Evolutionary conservation across 192 early-diverging fungal species (phyloP).

Genomic region (Entrophospora sp.): DNA sequence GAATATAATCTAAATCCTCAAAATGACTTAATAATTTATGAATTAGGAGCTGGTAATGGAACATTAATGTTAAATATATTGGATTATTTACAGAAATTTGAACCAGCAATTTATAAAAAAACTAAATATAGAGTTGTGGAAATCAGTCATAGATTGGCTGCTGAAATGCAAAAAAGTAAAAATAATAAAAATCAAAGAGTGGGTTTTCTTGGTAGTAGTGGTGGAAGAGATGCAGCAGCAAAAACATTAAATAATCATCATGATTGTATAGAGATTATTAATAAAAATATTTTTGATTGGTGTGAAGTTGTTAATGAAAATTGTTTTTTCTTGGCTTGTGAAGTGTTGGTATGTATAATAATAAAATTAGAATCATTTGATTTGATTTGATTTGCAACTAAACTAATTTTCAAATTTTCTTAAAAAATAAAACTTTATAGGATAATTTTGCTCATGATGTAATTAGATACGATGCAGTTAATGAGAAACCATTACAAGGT

Average conservation of each 20-base stretch:
- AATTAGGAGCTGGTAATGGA: conserved; percentile 95
- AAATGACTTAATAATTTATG: conserved; percentile 78
- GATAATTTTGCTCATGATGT: conserved; percentile 97
- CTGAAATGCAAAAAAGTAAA: conserved; percentile 50
- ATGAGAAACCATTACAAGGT: conserved; percentile 68
- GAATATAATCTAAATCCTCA: conserved; percentile 61
- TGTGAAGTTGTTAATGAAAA: conserved; percentile 50
- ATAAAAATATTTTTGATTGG: conserved; percentile 93
- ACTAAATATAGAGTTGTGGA: conserved; percentile 88
- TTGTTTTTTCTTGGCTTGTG: conserved; percentile 94
- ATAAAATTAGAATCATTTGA: not conserved
- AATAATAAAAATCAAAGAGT: conserved; percentile 31
- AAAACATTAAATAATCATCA: conserved; percentile 30
- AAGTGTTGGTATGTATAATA: conserved; percentile 69
- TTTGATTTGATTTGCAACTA: not conserved
- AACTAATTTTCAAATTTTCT: not conserved
- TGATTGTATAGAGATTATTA: conserved; percentile 67
- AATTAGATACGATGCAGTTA: conserved; percentile 73
- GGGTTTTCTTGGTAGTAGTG: too few relatives aligned
- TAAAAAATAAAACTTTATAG: conserved; percentile 26
- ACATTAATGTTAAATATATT: conserved; percentile 91
- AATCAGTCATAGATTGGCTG: conserved; percentile 77
- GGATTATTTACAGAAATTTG: conserved; percentile 69
- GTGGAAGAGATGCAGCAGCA: not conserved
- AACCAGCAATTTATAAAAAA: conserved; percentile 69